Evolutionary conservation across 495 filamentous ascomycete species (phyloP).

Genomic region (Aspergillus nidulans): DNA sequence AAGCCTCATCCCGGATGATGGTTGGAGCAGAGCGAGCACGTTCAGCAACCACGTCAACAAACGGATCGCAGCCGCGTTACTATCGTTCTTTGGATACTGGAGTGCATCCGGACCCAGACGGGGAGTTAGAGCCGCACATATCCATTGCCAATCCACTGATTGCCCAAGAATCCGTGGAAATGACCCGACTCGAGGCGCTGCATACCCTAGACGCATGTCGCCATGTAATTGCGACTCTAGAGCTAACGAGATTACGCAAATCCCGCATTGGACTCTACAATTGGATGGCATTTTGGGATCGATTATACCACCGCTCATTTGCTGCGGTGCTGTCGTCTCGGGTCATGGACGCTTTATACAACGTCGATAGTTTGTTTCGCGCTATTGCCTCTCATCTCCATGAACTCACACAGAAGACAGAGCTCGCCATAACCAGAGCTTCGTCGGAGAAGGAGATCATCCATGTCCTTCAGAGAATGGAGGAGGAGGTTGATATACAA

Average conservation of each 20-base stretch:
- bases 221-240: slow-evolving; percentile 20
- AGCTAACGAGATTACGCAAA: slow-evolving; percentile 23
- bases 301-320: slow-evolving; percentile 17
- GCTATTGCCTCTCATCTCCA: slow-evolving; percentile 20
- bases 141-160: not conserved
- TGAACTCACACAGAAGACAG: slow-evolving; percentile 15
- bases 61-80: slow-evolving; percentile 1
- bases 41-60: slow-evolving; percentile 1
- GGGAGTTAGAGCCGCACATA: not conserved
- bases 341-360: slow-evolving; percentile 10
- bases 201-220: slow-evolving; percentile 21
- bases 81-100: slow-evolving; percentile 12
- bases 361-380: slow-evolving; percentile 21
- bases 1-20: not conserved
- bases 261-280: slow-evolving; percentile 19
- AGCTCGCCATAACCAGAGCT: slow-evolving; percentile 9
- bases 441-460: slow-evolving; percentile 18
- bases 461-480: slow-evolving; percentile 21
- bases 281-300: slow-evolving; percentile 25
- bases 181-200: slow-evolving; percentile 15
- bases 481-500: slow-evolving; percentile 18
- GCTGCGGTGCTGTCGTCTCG: slow-evolving; percentile 4
- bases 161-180: slow-evolving; percentile 3
- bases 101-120: not conserved
- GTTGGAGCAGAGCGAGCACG: not conserved